Conservation (phyloP, 2,329 filamentous ascomycete species). For the Cercospora canescens region DNA sequence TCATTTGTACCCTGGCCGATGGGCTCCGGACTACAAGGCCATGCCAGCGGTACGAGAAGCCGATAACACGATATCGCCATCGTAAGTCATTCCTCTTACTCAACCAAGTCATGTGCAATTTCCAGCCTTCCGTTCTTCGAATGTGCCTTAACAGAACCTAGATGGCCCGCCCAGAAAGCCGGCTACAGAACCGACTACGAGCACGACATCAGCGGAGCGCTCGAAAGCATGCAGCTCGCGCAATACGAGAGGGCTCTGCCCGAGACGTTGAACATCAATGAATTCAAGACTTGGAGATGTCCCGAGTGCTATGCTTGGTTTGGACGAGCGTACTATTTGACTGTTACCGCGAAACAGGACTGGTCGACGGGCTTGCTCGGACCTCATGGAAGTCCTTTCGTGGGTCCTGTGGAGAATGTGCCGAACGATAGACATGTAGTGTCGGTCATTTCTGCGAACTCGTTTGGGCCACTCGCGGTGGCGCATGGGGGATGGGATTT, state of each 20-base stretch:
- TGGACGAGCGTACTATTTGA: background rate
- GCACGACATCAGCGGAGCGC: background rate
- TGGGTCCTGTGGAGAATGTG: background rate
- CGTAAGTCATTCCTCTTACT: background rate
- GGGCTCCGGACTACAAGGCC: background rate
- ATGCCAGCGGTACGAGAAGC: background rate
- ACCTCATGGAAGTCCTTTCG: background rate
- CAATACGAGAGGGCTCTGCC: background rate
- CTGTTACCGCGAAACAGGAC: background rate
- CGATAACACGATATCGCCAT: background rate
- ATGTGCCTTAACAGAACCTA: background rate
- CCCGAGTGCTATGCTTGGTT: conserved; percentile 7
- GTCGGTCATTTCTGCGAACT: background rate
- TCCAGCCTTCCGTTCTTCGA: too few species aligned
- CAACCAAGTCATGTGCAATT: too few species aligned
- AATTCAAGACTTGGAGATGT: background rate
- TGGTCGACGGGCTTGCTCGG: background rate
- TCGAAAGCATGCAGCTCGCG: background rate
- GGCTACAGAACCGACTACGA: conserved; percentile 2
- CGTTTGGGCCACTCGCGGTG: background rate
- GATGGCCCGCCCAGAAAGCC: background rate
- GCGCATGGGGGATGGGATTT: background rate
- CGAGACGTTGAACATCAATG: background rate
- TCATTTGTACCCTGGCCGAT: background rate
- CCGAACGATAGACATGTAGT: background rate